phyloP scores from a whole-genome alignment of 306 rosid genomes.

The Lablab purpureus region DNA sequence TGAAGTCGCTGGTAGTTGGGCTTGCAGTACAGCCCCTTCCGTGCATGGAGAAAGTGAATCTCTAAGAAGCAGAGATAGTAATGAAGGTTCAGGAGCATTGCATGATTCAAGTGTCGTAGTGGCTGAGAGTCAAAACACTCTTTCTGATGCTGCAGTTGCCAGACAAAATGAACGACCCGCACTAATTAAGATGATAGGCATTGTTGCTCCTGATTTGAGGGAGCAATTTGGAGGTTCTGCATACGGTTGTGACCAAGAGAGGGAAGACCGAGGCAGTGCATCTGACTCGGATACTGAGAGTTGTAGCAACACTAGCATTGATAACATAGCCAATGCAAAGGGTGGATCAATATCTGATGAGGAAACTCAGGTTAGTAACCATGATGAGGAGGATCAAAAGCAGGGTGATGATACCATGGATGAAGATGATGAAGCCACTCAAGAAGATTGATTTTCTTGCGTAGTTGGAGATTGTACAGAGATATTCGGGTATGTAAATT shows the following conservation, averaged over 20 bases:
- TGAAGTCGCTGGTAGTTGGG: constrained; percentile 96
- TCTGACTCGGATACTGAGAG: constrained; percentile 69
- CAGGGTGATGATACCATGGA: constrained; percentile 70
- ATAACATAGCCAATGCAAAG: constrained; percentile 43
- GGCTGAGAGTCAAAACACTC: constrained; percentile 71
- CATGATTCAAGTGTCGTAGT: constrained; percentile 60
- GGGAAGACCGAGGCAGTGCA: constrained; percentile 42
- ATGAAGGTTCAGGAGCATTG: constrained; percentile 58
- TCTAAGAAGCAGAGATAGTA: constrained; percentile 57
- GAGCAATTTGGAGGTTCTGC: constrained; percentile 65
- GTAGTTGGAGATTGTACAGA: constrained; percentile 20
- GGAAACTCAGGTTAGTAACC: constrained; percentile 68
- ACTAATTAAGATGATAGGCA: constrained; percentile 83
- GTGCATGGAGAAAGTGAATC: constrained; percentile 76
- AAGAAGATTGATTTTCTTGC: constrained; percentile 67
- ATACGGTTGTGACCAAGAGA: constrained; percentile 47
- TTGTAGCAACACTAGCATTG: constrained; percentile 54
- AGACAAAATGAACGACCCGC: constrained; percentile 69
- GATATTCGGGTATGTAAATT: constrained; percentile 10
- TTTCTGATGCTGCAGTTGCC: constrained; percentile 49
- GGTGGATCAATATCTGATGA: constrained; percentile 66
- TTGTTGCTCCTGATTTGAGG: constrained; percentile 87
- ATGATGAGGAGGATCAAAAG: constrained; percentile 54
- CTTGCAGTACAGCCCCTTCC: constrained; percentile 86
- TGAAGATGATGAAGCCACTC: constrained; percentile 71